Evolutionary conservation across 1,139 yeast genomes (phyloP), one percentile per base, ranked within the genome.

Genomic region (Scheffersomyces stambukii): DNA sequence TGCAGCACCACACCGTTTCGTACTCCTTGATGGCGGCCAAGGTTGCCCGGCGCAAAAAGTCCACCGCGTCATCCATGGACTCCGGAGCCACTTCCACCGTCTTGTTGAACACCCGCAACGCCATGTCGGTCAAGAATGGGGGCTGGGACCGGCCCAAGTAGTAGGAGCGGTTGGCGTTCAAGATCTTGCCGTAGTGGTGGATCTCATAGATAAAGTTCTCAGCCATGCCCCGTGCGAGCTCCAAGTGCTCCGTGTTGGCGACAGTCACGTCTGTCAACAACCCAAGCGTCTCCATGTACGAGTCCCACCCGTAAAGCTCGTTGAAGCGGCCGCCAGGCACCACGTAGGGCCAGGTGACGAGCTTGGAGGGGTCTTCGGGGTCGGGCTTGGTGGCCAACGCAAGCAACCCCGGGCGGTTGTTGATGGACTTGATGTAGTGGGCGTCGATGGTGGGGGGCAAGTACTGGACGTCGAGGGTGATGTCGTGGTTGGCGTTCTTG

Each of bases 251-350:
- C 25, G 48, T 50, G 21, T 79, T 82, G 4, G 68, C 37, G 6
- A 31, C 30, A 7, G 77, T 67, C 16, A 74, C 79, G 46, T 84
- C 85, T 10, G 76, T 71, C 23, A 91, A 55, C 28, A 91, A 64
- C 1, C 98, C 98, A 18, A 89, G 57, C 0, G 94, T 76, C 50
- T 83, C 91, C 81, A 93, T 83, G 52, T 91, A 91, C 2, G 96
- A 86, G 54, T 91, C 98, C 98, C 98, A 91, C 6, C 98, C 98
- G 48, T 91, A 91, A 32, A 88, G 70, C 57, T 91, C 98, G 56
- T 93, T 93, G 57, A 91, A 91, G 39, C 98, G 66, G 13, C 98
- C 98, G 10, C 98, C 98, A 1, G 98, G 98, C 8, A 91, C 98
- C 13, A 86, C 84, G 52, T 89, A 91, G 0, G 96, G 96, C 47